These are phyloP conservation scores for Tilletia indica DNA, from an alignment of 1,284 basidiomycete species.

Conservation along the genomic window DNA sequence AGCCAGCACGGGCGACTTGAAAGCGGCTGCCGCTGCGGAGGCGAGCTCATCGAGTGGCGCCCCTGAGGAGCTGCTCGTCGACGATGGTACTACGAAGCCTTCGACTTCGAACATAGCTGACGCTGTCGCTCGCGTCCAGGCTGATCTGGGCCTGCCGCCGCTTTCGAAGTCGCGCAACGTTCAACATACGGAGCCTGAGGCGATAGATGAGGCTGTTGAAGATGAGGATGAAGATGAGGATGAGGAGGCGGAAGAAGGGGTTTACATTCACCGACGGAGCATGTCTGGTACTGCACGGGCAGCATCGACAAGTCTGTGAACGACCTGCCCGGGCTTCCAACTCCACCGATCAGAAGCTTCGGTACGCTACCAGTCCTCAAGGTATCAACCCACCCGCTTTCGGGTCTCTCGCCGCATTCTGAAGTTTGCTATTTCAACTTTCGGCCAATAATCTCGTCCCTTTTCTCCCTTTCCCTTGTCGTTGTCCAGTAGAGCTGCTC, in stretches of 20 bases:
- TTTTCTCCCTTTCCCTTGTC: no score
- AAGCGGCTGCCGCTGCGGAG: not conserved
- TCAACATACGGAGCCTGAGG: not conserved
- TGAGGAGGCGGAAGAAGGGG: not conserved
- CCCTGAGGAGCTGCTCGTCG: not conserved
- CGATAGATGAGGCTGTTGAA: not conserved
- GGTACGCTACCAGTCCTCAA: no score
- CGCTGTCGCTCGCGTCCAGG: not conserved
- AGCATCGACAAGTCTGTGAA: no score
- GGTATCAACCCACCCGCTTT: no score
- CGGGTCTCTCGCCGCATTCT: no score
- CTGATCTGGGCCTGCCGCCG: not conserved
- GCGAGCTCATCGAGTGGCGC: not conserved
- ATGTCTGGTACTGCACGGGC: not conserved
- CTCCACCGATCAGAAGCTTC: no score
- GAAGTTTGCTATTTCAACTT: no score
- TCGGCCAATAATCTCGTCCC: no score
- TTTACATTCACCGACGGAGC: constrained; percentile 1
- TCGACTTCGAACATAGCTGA: not conserved
- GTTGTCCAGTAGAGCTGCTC: no score
- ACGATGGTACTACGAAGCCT: not conserved
- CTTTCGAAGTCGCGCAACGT: not conserved
- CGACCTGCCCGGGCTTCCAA: no score
- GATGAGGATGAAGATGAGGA: not conserved
- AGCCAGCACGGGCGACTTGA: not conserved